These are phyloP conservation scores for Myxozyma monticola DNA, from an alignment of 805 yeast genomes.

Conservation along the genomic window DNA sequence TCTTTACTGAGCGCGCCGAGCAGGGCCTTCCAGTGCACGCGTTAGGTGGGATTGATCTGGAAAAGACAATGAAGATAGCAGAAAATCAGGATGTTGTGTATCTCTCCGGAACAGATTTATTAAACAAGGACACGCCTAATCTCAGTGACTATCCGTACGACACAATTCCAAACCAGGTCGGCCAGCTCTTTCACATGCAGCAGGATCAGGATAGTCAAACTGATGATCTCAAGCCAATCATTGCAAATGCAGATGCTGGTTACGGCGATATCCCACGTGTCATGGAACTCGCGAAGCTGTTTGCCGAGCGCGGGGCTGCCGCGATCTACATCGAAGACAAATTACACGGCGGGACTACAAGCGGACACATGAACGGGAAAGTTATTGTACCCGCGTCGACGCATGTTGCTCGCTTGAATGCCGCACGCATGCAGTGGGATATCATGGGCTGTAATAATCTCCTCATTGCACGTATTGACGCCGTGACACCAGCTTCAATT, in stretches of 20 bases:
- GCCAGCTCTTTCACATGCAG: constrained; percentile 59
- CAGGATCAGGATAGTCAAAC: constrained; percentile 51
- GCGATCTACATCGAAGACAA: constrained; percentile 66
- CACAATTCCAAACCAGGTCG: constrained; percentile 66
- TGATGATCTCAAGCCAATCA: constrained; percentile 61
- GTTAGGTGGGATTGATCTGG: constrained; percentile 62
- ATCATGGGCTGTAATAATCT: constrained; percentile 59
- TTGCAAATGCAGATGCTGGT: constrained; percentile 69
- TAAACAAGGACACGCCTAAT: constrained; percentile 65
- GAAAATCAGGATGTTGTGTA: constrained; percentile 54
- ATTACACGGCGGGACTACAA: constrained; percentile 63
- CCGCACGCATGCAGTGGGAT: constrained; percentile 65
- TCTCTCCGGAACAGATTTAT: constrained; percentile 65
- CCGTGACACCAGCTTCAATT: constrained; percentile 54
- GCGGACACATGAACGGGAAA: constrained; percentile 64
- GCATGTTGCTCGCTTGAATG: constrained; percentile 54
- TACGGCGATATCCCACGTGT: constrained; percentile 64
- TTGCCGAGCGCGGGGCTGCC: constrained; percentile 68
- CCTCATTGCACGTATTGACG: constrained; percentile 62
- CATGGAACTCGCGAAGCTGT: constrained; percentile 63
- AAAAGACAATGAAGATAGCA: constrained; percentile 59
- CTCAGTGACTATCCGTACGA: constrained; percentile 70
- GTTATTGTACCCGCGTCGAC: constrained; percentile 61
- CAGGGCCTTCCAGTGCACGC: constrained; percentile 54
- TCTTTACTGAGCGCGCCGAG: constrained; percentile 45